Conservation (phyloP, 2,329 filamentous ascomycete genomes). For the Ceratocystis ficicola region DNA sequence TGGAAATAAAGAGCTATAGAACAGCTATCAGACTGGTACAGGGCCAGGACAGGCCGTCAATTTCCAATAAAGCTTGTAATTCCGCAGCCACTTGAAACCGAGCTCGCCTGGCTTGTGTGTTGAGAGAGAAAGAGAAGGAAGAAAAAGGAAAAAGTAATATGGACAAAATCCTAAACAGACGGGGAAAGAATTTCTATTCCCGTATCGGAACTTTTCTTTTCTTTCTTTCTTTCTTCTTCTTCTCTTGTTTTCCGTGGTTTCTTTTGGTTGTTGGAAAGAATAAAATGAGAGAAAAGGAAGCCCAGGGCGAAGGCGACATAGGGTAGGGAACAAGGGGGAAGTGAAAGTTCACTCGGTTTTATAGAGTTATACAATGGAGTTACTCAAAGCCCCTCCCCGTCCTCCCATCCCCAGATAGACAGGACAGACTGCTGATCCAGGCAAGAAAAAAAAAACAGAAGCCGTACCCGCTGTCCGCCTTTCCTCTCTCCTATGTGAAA, state of each 20-base stretch:
- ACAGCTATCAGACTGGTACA: background rate
- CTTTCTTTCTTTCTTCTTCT: background rate
- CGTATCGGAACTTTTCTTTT: background rate
- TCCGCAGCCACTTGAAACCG: background rate
- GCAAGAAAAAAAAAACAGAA: background rate
- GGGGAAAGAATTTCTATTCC: background rate
- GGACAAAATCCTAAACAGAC: background rate
- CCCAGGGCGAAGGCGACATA: background rate
- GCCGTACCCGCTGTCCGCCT: too few relatives aligned
- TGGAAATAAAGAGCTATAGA: background rate
- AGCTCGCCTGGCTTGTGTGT: background rate
- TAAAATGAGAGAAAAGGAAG: conserved; percentile 5
- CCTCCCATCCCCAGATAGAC: background rate
- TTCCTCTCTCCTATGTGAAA: background rate
- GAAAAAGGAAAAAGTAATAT: background rate
- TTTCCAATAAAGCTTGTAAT: background rate
- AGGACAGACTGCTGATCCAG: background rate
- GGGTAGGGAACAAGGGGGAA: background rate
- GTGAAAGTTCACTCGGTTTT: background rate
- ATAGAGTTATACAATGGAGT: background rate
- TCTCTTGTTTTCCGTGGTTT: background rate
- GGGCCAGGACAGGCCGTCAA: background rate
- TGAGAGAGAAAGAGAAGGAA: too few relatives aligned
- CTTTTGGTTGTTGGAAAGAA: background rate
- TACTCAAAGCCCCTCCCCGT: background rate